Evolutionary conservation across 495 filamentous ascomycete species (phyloP).

Genomic region (Cairneyella variabilis): DNA sequence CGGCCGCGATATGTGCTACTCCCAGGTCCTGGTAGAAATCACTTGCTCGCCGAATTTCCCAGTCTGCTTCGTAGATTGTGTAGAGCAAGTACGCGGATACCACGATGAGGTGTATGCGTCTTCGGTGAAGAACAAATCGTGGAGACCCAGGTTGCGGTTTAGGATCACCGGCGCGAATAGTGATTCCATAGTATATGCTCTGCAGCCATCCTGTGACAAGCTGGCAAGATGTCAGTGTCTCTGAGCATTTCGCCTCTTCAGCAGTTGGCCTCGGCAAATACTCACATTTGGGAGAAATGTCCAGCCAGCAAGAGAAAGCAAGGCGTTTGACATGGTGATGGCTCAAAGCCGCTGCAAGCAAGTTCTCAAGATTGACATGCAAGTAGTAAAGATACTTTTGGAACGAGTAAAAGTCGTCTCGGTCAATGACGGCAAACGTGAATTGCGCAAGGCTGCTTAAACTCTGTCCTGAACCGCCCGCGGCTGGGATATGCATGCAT

Average conservation of each 20-base stretch:
- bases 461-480: no score
- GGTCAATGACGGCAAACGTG: no score
- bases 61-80: conserved; percentile 90
- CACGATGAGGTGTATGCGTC: conserved; percentile 76
- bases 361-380: conserved; percentile 4
- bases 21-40: conserved; percentile 76
- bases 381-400: no score
- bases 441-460: no score
- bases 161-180: conserved; percentile 86
- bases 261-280: conserved; percentile 3
- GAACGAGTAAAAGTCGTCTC: no score
- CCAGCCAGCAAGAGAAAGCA: conserved; percentile 81
- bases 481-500: no score
- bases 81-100: conserved; percentile 82
- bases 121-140: conserved; percentile 66
- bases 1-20: conserved; percentile 62
- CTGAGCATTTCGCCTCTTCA: background rate
- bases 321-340: conserved; percentile 23
- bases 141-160: conserved; percentile 70
- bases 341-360: background rate
- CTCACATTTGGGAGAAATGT: conserved; percentile 72
- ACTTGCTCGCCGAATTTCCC: conserved; percentile 62
- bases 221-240: conserved; percentile 36
- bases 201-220: conserved; percentile 78
- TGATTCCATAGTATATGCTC: conserved; percentile 78